Evolutionary conservation across 139 green algal genomes (phyloP), one percentile per base, ranked within the genome.

Genomic region (Tetraselmis striata): DNA sequence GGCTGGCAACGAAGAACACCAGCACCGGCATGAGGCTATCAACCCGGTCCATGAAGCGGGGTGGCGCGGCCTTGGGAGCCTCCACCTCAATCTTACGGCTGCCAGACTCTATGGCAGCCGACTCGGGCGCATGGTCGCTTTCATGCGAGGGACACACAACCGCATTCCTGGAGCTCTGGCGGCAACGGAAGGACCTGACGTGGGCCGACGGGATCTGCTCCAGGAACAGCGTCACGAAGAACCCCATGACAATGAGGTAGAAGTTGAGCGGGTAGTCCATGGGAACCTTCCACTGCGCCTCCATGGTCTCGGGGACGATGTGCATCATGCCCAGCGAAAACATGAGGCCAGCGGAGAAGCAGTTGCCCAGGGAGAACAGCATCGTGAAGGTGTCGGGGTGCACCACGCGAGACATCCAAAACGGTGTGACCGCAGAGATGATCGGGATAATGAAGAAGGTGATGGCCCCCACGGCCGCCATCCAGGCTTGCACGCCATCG

Each of bases 51-150:
- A 28, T 82, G 27, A 59, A 32, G 18, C 11, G 29, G 28, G n/a
- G 32, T 30, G 31, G 32, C 2, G 31, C 5, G 31, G 27, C 31
- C 78, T 76, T 45, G n/a, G 26, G 67, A 90, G 79, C 0, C 86
- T 85, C 31, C 90, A 81, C 11, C n/a, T n/a, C n/a, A n/a, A n/a
- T n/a, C n/a, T n/a, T n/a, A n/a, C n/a, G n/a, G n/a, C n/a, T n/a
- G 86, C 86, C 59, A 90, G 86, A 81, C 88, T 90, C 84, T 90
- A 82, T 45, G 31, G 23, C 25, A 30, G 22, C 25, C 31, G 78
- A 32, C 22, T 29, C 1, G 30, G 18, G 2, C 59, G 78, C 11
- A 58, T 28, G 1, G 29, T 74, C 31, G 59, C 28, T 75, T n/a
- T n/a, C n/a, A n/a, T n/a, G n/a, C n/a, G n/a, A n/a, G n/a, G n/a